Base-by-base conservation (phyloP, 1,284 basidiomycete genomes). In the Malassezia obtusa region DNA sequence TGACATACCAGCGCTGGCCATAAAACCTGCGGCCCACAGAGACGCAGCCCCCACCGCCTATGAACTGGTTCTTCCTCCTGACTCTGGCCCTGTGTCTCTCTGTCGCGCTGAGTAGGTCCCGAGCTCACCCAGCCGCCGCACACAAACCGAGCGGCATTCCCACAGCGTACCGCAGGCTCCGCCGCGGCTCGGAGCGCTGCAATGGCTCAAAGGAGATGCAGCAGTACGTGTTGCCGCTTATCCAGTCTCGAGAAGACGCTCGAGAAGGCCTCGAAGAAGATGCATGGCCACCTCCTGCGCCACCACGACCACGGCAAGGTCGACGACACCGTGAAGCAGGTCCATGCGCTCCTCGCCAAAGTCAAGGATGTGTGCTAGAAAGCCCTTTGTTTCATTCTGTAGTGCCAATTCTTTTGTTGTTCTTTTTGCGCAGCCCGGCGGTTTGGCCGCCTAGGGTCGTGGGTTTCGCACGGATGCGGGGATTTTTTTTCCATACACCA, bases 181-280 rank as follows among this genome's bases (percentile, higher is more conserved):
- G 40, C 21, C 12, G 38, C 21, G 24, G 24, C 1, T 6, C 6
- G 1, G 41, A 32, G 4, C 31, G 33, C 17, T 36, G 45, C 25
- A 5, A 28, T 7, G 45, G 32, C 31, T 33, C 45, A 10, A 22
- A 33, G n/a, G 45, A 46, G 28, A 17, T 49, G 30, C 50, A 50
- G 24, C 15, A 43, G 46, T 54, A 40, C 25, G 46, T 37, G 9
- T 5, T 24, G 6, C 8, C 33, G 41, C 12, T 35, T 14, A 26
- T 3, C 9, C 17, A 48, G 41, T n/a, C 50, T 54, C 24, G 28
- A 54, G 22, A 12, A 22, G 8, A 43, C n/a, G 22, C 40, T 49
- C 6, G 15, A 38, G 12, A n/a, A 31, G 2, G 21, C 32, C 11
- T 35, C 41, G 14, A 48, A 35, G 17, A 37, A 49, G 33, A 28